These are phyloP conservation scores for Fusarium phyllophilum DNA, from an alignment of 2,329 filamentous ascomycete genomes.

Conservation along the genomic window DNA sequence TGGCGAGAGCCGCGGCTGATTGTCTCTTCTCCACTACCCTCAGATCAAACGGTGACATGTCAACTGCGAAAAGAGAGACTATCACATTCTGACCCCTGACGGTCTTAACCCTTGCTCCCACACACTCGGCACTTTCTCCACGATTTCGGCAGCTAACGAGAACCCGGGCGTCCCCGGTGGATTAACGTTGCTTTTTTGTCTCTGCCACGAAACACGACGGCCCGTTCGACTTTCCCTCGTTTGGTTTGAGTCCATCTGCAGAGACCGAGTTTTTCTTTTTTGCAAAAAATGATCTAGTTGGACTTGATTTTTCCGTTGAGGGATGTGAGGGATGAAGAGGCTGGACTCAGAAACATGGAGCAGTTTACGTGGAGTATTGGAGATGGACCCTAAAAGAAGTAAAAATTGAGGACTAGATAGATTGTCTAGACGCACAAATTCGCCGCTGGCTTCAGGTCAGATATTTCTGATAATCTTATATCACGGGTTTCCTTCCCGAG, in stretches of 20 bases:
- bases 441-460: not conserved
- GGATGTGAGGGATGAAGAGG: constrained; percentile 6
- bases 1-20: not conserved
- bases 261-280: constrained; percentile 14
- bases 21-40: constrained; percentile 3
- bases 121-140: constrained; percentile 24
- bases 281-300: not conserved
- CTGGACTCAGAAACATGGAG: constrained; percentile 1
- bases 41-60: constrained; percentile 10
- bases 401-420: not conserved
- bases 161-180: constrained; percentile 21
- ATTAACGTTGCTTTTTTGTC: constrained; percentile 9
- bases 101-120: constrained; percentile 10
- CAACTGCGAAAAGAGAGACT: constrained; percentile 22
- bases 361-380: not conserved
- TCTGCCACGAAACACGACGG: constrained; percentile 36
- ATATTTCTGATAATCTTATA: constrained; percentile 16
- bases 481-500: constrained; percentile 1
- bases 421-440: not conserved
- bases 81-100: constrained; percentile 25
- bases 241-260: constrained; percentile 7
- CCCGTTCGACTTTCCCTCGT: constrained; percentile 24
- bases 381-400: constrained; percentile 4
- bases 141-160: constrained; percentile 25
- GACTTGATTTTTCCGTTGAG: not conserved